These are phyloP conservation scores for Taphrina confusa DNA, from an alignment of 1,139 yeast species.

Conservation along the genomic window DNA sequence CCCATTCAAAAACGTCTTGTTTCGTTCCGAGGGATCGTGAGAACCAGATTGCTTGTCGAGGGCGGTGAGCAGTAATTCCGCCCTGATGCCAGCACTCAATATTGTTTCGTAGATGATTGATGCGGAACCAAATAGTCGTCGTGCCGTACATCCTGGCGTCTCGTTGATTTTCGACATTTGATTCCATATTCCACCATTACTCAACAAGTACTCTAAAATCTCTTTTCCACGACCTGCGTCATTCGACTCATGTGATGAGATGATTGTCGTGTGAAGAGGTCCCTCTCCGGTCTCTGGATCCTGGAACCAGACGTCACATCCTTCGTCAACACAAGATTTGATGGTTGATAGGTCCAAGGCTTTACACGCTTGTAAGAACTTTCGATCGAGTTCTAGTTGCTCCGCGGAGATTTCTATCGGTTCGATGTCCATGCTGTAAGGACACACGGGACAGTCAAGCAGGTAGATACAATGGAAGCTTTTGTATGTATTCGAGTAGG, in stretches of 20 bases:
- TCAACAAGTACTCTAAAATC: conserved; percentile 3
- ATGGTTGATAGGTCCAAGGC: conserved; percentile 22
- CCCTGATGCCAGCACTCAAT: conserved; percentile 86
- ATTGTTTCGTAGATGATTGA: conserved; percentile 53
- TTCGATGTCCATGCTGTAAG: conserved; percentile 22
- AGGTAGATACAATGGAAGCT: too few relatives aligned
- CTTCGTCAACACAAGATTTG: conserved; percentile 11
- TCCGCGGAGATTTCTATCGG: conserved; percentile 13
- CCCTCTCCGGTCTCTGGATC: conserved; percentile 34
- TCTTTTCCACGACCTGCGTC: conserved; percentile 10
- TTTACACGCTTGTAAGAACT: conserved; percentile 26
- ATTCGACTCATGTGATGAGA: not conserved
- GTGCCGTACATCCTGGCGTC: conserved; percentile 48
- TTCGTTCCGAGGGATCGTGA: conserved; percentile 50
- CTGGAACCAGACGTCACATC: conserved; percentile 33
- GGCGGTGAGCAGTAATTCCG: conserved; percentile 76
- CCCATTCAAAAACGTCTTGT: conserved; percentile 64
- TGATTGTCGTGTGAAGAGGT: conserved; percentile 31
- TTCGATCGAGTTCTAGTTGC: conserved; percentile 19
- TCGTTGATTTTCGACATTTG: conserved; percentile 52
- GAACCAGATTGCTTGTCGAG: conserved; percentile 49
- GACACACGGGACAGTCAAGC: too few relatives aligned
- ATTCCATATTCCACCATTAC: conserved; percentile 37
- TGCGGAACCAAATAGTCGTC: conserved; percentile 44
- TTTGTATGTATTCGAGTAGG: too few relatives aligned